Conservation (phyloP, 2,329 filamentous ascomycete species). For the Fusarium sp. region DNA sequence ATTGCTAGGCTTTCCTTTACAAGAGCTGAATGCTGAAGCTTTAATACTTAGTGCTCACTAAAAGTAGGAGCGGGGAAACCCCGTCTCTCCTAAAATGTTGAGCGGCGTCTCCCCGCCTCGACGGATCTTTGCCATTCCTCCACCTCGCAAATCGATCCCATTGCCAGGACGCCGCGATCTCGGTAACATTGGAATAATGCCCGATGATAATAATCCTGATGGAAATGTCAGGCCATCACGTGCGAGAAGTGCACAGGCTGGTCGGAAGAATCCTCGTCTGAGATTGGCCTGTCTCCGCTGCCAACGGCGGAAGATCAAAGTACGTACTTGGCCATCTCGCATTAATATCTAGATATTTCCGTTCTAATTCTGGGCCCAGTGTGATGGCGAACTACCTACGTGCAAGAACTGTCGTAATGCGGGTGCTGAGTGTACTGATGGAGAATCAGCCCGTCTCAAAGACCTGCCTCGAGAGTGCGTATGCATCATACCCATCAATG, state of each 20-base stretch:
- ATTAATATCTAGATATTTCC: background rate
- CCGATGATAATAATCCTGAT: background rate
- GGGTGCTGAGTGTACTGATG: slow-evolving; percentile 57
- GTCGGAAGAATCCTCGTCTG: slow-evolving; percentile 46
- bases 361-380: slow-evolving; percentile 49
- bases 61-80: slow-evolving; percentile 11
- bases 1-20: background rate
- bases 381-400: slow-evolving; percentile 58
- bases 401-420: slow-evolving; percentile 61
- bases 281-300: slow-evolving; percentile 54
- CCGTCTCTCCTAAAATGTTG: slow-evolving; percentile 10
- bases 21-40: background rate
- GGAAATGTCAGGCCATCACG: slow-evolving; percentile 9
- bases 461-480: slow-evolving; percentile 58
- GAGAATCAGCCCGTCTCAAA: slow-evolving; percentile 56
- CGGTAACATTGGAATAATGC: slow-evolving; percentile 20
- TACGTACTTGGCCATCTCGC: slow-evolving; percentile 38
- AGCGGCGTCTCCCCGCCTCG: slow-evolving; percentile 37
- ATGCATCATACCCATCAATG: too few relatives aligned
- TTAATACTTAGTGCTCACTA: slow-evolving; percentile 8
- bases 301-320: slow-evolving; percentile 64
- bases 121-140: slow-evolving; percentile 29
- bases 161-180: background rate
- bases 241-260: slow-evolving; percentile 32
- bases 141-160: slow-evolving; percentile 1